These are phyloP conservation scores for Bauhinia variegata DNA, from an alignment of 306 rosid species.

Conservation along the genomic window DNA sequence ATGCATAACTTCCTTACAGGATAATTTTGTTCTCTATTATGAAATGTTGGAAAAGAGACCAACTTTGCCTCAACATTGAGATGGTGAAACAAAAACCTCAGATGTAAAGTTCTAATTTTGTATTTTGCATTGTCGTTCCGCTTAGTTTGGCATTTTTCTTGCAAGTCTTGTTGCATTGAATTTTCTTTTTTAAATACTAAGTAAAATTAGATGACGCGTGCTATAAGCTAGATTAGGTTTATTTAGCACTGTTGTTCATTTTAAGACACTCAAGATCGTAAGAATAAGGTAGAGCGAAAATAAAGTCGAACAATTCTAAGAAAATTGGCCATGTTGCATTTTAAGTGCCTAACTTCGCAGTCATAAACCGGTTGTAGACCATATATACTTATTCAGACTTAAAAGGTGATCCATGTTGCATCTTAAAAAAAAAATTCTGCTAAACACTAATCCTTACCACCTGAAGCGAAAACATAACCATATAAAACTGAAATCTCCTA, in stretches of 20 bases:
- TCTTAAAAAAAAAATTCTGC: neutral
- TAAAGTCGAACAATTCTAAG: too few relatives aligned
- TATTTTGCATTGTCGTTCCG: slow-evolving; percentile 33
- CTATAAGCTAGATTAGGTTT: too few relatives aligned
- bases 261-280: too few relatives aligned
- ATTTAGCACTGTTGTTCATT: too few relatives aligned
- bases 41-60: slow-evolving; percentile 90
- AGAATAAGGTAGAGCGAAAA: too few relatives aligned
- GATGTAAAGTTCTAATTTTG: slow-evolving; percentile 56
- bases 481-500: too few relatives aligned
- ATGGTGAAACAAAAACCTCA: slow-evolving; percentile 16
- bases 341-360: too few relatives aligned
- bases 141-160: slow-evolving; percentile 35
- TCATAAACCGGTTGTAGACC: too few relatives aligned
- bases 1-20: slow-evolving; percentile 62
- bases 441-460: neutral
- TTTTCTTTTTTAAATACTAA: neutral
- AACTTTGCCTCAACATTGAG: slow-evolving; percentile 67
- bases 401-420: neutral
- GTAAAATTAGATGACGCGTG: too few relatives aligned
- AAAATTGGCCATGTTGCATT: too few relatives aligned
- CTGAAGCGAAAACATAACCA: too few relatives aligned
- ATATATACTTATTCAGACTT: too few relatives aligned
- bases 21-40: slow-evolving; percentile 73
- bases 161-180: slow-evolving; percentile 34